A percentile compares a stretch with the other conserved stretches of the same genome.
These are phyloP conservation scores for Penicillium atrosanguineum DNA, from an alignment of 495 filamentous ascomycete genomes.

Conservation along the genomic window DNA sequence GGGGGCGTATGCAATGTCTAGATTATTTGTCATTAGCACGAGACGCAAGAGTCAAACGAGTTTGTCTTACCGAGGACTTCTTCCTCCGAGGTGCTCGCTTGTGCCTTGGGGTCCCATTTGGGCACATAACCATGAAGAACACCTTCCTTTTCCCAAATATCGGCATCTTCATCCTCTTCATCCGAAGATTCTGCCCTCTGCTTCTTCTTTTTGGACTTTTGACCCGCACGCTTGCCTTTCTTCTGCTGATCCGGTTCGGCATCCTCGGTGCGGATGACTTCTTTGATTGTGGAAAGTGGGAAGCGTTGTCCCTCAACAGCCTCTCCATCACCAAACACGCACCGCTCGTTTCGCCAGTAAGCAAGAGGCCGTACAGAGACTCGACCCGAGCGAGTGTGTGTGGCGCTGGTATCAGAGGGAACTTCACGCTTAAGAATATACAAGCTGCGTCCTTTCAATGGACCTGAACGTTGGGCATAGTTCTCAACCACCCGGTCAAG, in stretches of 20 bases:
- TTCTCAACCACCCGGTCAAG: slow-evolving; percentile 42
- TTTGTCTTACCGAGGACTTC: slow-evolving; percentile 49
- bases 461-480: slow-evolving; percentile 43
- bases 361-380: slow-evolving; percentile 70
- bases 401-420: slow-evolving; percentile 47
- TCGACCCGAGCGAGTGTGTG: slow-evolving; percentile 55
- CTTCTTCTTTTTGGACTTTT: slow-evolving; percentile 39
- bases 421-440: slow-evolving; percentile 70
- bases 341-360: slow-evolving; percentile 81
- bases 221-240: slow-evolving; percentile 29
- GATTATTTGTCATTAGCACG: neutral
- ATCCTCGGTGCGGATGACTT: slow-evolving; percentile 71
- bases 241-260: slow-evolving; percentile 44
- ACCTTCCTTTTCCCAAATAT: slow-evolving; percentile 61
- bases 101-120: slow-evolving; percentile 52
- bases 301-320: slow-evolving; percentile 50
- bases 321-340: slow-evolving; percentile 63
- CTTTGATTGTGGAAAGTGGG: slow-evolving; percentile 64
- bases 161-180: slow-evolving; percentile 51
- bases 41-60: neutral
- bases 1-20: slow-evolving; percentile 74
- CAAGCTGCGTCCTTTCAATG: slow-evolving; percentile 57
- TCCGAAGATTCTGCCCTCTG: slow-evolving; percentile 36
- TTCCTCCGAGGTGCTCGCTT: slow-evolving; percentile 55
- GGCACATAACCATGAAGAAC: slow-evolving; percentile 57